phyloP scores from a whole-genome alignment of 2,329 filamentous ascomycete genomes.

The Fusarium albosuccineum region DNA sequence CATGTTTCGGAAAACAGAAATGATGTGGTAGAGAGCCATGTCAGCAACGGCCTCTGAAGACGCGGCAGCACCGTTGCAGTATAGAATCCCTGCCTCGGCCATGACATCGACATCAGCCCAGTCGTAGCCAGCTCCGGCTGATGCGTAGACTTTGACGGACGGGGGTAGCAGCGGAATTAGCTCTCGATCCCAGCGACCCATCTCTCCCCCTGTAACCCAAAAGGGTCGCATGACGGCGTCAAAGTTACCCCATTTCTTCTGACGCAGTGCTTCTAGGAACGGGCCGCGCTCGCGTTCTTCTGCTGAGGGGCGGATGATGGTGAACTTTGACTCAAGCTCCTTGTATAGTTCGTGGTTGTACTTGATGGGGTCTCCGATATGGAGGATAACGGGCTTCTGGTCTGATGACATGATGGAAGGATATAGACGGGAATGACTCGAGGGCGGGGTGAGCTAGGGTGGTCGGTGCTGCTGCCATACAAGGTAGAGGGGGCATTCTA shows the following conservation, averaged over 20 bases:
- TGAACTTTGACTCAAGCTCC: constrained; percentile 47
- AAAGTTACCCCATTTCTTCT: constrained; percentile 58
- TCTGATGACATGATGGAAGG: background rate
- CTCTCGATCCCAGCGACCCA: constrained; percentile 73
- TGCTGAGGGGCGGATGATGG: constrained; percentile 51
- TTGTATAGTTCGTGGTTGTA: constrained; percentile 49
- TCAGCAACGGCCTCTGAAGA: constrained; percentile 74
- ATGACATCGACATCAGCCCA: constrained; percentile 67
- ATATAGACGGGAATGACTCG: too few species aligned
- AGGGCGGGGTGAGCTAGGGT: too few species aligned
- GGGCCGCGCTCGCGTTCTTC: constrained; percentile 55
- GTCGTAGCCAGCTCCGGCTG: constrained; percentile 73
- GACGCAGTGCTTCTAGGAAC: constrained; percentile 54
- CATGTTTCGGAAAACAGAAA: constrained; percentile 70
- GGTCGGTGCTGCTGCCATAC: background rate
- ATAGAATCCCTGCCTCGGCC: constrained; percentile 59
- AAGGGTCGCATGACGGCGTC: constrained; percentile 67
- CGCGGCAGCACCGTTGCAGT: constrained; percentile 72
- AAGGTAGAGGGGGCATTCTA: too few species aligned
- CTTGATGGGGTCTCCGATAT: constrained; percentile 50
- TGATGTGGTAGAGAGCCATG: constrained; percentile 69
- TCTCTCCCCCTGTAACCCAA: constrained; percentile 75
- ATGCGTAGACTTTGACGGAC: constrained; percentile 68
- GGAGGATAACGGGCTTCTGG: constrained; percentile 47
- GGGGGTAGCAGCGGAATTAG: constrained; percentile 66